Evolutionary conservation across 139 green algal genomes (phyloP).

Genomic region (Astrephomene gubernaculifera): DNA sequence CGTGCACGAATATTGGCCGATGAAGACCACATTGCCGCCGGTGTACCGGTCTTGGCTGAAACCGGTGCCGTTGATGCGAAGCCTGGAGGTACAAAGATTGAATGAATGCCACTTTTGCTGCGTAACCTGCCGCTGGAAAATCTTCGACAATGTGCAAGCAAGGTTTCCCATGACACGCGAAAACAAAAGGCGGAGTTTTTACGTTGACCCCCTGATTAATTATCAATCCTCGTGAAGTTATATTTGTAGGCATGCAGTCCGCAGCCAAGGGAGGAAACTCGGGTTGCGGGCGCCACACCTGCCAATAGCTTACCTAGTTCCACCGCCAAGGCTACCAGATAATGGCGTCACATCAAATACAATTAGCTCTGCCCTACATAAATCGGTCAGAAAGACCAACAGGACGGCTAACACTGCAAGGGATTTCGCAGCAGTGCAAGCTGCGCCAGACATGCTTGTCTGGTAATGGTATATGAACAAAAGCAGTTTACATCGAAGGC

Average conservation of each 20-base stretch:
- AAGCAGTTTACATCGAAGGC: background rate
- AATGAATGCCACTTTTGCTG: too few relatives aligned
- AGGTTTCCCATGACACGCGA: background rate
- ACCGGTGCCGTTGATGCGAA: slow-evolving; percentile 4
- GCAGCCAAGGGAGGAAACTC: too few relatives aligned
- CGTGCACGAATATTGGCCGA: slow-evolving; percentile 28
- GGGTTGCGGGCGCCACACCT: background rate
- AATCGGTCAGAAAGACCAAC: background rate
- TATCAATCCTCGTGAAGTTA: background rate
- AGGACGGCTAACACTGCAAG: background rate
- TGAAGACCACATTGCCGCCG: slow-evolving; percentile 24
- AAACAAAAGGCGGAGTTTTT: background rate
- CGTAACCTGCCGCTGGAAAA: too few relatives aligned
- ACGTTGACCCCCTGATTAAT: background rate
- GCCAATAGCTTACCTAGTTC: background rate
- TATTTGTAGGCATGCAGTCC: background rate
- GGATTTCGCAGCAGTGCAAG: too few relatives aligned
- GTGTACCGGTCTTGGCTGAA: slow-evolving; percentile 25
- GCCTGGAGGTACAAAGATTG: too few relatives aligned
- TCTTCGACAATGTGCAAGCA: too few relatives aligned
- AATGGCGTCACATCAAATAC: background rate
- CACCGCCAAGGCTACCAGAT: background rate
- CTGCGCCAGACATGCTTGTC: background rate
- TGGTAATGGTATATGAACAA: background rate
- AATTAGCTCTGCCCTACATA: background rate